Evolutionary conservation across 352 stramenopile species (phyloP), one percentile per base, ranked within the genome.

Genomic region (Lagenidium giganteum): DNA sequence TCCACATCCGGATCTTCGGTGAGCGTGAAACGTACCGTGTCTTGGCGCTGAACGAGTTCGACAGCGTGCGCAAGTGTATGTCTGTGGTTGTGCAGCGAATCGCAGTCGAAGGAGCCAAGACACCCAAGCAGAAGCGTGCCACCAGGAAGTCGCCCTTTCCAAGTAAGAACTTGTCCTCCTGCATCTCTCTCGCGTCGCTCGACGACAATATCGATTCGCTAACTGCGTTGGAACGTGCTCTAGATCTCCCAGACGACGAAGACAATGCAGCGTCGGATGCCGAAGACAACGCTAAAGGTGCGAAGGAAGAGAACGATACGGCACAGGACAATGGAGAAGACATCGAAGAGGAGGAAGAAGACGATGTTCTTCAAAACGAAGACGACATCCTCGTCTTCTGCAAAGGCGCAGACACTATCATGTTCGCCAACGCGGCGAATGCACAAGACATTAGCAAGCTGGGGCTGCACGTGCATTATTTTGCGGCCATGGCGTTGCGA

Each of bases 341-440:
- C 2, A 46, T 14, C 8, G 41, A 50, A n/a, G 56, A 54, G 1
- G 51, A 72, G 14, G 40, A 54, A 1, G 42, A 71, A 29, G 11
- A 17, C 1, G 29, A 40, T 23, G 52, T 17, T 33, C 16, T 13
- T 38, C 11, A 13, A 18, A 18, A 53, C 4, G 51, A 77, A 1
- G 66, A 81, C 13, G 74, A 84, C 4, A 72, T 93, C 13, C 63
- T 87, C 2, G 61, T 94, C 0, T 95, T 92, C 33, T 86, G 69
- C 13, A 96, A 96, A 56, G 87, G 87, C 7, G 81, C 87, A 9
- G 87, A 96, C 49, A 95, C 79, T 0, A 63, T 95, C 5, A 95
- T 96, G 84, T 95, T 96, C 30, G 69, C 66, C 1, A 87, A 85
- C 31, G 71, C 72, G 3, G 61, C 57, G 24, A 84, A 81, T 24